Evolutionary conservation across 768 basidiomycete species (phyloP), one percentile per base, ranked within the genome.

Genomic region (Kwoniella europaea): DNA sequence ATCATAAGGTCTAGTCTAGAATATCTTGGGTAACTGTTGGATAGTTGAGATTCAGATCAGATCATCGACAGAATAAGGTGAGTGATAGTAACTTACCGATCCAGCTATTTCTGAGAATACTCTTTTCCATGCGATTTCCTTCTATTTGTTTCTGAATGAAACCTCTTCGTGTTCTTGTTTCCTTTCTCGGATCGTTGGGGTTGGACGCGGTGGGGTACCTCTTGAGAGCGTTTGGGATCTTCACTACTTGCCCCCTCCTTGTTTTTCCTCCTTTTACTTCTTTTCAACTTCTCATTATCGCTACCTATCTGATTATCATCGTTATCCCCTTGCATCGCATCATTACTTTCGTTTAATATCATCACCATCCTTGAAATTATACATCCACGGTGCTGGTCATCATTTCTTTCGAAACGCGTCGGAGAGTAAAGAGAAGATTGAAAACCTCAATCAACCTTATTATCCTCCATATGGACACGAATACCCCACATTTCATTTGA

Each of bases 361-460:
- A 16, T 41, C 16, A 61, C 59, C 10, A 16, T 61, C 59, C 20
- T 61, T 44, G 3, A 4, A 16, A 9, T n/a, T n/a, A 18, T 27
- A 13, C 59, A 61, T 22, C 5, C 16, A 16, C 4, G 59, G 59
- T 61, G 59, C 59, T 61, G 59, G 59, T 43, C 59, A 61, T 44
- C 57, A 7, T 2, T 24, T 1, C 27, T 24, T 50, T 50, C 46
- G 46, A 50, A 50, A 50, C 46, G 46, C 35, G 35, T 35, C 35
- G 35, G 35, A 35, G 35, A 35, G 35, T 35, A 35, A 1, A 35
- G 35, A 6, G 35, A 35, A 35, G 35, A 6, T 9, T 35, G 4
- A 35, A 35, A 7, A 35, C 6, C 1, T 35, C 7, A 1, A 0
- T 35, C 35, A 35, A 35, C 35, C 35, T 35, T 35, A 7, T 35